Evolutionary conservation across 75 land plant genomes (phyloP), one percentile per base, ranked within the genome.

Genomic region (Pseudotsuga menziesii): DNA sequence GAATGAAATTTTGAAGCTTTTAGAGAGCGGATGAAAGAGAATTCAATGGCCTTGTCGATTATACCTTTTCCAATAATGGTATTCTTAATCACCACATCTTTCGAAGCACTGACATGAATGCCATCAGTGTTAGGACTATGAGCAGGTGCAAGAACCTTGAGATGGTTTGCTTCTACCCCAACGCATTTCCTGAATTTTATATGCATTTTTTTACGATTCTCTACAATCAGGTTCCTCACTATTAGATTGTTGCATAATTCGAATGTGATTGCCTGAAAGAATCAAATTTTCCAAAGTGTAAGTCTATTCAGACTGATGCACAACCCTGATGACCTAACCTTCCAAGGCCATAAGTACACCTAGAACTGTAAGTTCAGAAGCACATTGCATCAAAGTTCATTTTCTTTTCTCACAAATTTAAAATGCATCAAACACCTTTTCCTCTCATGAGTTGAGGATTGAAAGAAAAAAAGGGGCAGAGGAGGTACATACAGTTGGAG

Each of bases 111-210:
- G 2, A 95, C 80, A 78, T 95, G 98, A 19, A 95, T 82, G 73
- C 93, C 98, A 85, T 95, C 95, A 23, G 98, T 95, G 71, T 95
- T 95, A 9, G 98, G 98, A 75, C 98, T 95, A 20, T 61, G 39
- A 52, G 67, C 81, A 58, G 96, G 95, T 61, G 98, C 98, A 56
- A 83, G 75, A 62, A 93, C 81, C 44, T 77, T 81, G 20, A 95
- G 74, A 66, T 80, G 41, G 48, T 88, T 77, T 27, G 76, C 91
- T 1, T 56, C 32, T 71, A 95, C 88, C 11, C 83, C 75, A 23
- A 75, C 27, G 70, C 90, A 90, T 23, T 58, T 67, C 11, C 82
- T 85, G 55, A 95, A 91, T 23, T 85, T 84, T 7, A 95, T 73
- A 79, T 95, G 98, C 86, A 89, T 89, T 77, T 93, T 89, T 74